Evolutionary conservation across 371 early-diverging fungal genomes (phyloP), one percentile per base, ranked within the genome.

Genomic region (Mucor plumbeus): DNA sequence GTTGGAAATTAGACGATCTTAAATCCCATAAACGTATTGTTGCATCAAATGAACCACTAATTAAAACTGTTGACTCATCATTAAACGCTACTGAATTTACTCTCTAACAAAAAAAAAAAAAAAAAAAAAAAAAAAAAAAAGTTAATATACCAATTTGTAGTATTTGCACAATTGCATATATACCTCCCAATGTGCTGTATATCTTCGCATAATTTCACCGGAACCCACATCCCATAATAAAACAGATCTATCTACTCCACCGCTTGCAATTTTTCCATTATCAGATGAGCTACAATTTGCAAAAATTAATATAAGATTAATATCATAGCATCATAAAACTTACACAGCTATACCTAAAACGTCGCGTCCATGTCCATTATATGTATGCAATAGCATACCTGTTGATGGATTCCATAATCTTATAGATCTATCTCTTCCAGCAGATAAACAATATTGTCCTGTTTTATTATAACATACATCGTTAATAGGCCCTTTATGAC

Each of bases 1-100:
- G 95, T 36, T 82, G 63, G 57, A 86, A 77, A 38, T 86, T 77
- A 1, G 86, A 75, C 13, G 95, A 89, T 21, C 95, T 84, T 17
- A 61, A n/a, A 68, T 98, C 98, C 97, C 97, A 97, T 48, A 94
- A 76, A 39, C 93, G 82, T 31, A 98, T 91, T 0, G 94, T 91
- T 5, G 95, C 90, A 77, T 98, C 98, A 72, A 93, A 95, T 4
- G 95, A 95, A 4, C 94, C 93, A 67, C 94, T 94, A 4, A 87
- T 89, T 43, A 96, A 50, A 0, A 97, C 90, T 5, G 92, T 88
- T 4, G 90, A 91, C 5, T 94, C 93, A 3, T 69, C 77, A 69
- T 94, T 95, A 68, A 95, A 93, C 5, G 83, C 92, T 7, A 96
- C 92, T 7, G 90, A 80, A 70, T 97, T 95, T 8, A 97, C 85